These are phyloP conservation scores for Botrytis hyacinthi DNA, from an alignment of 2,329 filamentous ascomycete species.

Conservation along the genomic window DNA sequence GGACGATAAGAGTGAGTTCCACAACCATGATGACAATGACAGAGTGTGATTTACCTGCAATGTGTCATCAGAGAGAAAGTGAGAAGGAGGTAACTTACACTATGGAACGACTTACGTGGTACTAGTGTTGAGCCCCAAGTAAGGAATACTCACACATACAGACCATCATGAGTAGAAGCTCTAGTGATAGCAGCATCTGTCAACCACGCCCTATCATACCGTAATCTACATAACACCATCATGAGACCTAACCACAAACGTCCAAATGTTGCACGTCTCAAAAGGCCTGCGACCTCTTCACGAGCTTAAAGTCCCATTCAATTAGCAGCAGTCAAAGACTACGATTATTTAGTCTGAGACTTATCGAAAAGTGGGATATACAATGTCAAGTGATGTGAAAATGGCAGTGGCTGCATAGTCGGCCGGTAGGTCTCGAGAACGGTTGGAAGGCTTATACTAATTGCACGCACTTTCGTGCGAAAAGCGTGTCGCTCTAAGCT, in stretches of 20 bases:
- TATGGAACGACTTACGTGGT: rapidly evolving
- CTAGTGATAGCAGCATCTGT: neutral
- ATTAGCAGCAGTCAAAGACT: no score
- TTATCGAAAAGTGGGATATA: neutral
- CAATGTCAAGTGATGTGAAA: neutral
- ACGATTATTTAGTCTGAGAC: neutral
- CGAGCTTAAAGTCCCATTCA: neutral
- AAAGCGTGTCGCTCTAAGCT: neutral
- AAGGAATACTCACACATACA: rapidly evolving
- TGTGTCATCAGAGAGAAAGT: neutral
- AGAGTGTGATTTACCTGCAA: neutral
- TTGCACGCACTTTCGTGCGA: no score
- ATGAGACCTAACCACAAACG: neutral
- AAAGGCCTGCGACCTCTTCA: neutral
- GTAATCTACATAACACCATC: no score
- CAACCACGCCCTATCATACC: neutral
- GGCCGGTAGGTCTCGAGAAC: neutral
- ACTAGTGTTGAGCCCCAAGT: no score
- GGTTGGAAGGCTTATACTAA: neutral
- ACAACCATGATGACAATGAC: neutral
- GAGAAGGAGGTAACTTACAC: neutral
- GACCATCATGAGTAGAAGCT: neutral
- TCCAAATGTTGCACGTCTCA: neutral
- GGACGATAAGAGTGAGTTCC: neutral
- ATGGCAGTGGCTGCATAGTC: neutral